Evolutionary conservation across 1,139 yeast genomes (phyloP).

Genomic region (Candida dubliniensis): DNA sequence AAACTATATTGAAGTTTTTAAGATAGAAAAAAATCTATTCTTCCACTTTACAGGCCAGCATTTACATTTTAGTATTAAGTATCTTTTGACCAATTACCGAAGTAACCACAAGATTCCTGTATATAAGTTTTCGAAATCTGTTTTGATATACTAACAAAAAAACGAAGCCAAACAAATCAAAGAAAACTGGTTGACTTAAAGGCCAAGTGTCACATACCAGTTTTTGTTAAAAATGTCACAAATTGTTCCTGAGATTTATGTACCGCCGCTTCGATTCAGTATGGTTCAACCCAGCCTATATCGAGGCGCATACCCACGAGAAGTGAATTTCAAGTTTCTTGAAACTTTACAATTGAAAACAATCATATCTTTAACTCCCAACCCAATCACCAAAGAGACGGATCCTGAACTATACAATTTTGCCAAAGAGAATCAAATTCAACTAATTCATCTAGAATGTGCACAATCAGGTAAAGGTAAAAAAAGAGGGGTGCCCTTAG

Average conservation of each 20-base stretch:
- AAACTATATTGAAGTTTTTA: no score
- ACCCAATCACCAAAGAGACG: constrained; percentile 56
- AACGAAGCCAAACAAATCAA: no score
- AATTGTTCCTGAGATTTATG: constrained; percentile 42
- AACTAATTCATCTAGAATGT: constrained; percentile 64
- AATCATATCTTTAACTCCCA: constrained; percentile 78
- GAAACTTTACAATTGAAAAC: constrained; percentile 65
- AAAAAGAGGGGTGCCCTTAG: constrained; percentile 77
- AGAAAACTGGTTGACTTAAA: no score
- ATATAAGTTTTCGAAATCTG: no score
- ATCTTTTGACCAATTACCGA: no score
- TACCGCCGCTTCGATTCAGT: constrained; percentile 81
- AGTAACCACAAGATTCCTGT: no score
- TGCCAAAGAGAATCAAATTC: constrained; percentile 48
- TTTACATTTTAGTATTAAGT: no score
- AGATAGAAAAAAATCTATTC: no score
- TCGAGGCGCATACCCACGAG: constrained; percentile 86
- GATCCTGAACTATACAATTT: constrained; percentile 54
- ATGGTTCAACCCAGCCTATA: constrained; percentile 68
- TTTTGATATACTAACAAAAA: no score
- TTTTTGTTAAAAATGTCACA: not conserved
- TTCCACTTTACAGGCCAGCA: no score
- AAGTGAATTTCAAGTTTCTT: constrained; percentile 72
- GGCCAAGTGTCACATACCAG: no score
- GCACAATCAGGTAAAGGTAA: constrained; percentile 70